Base-by-base conservation (phyloP, 148 eudicot species). In the Dianthus caryophyllus region DNA sequence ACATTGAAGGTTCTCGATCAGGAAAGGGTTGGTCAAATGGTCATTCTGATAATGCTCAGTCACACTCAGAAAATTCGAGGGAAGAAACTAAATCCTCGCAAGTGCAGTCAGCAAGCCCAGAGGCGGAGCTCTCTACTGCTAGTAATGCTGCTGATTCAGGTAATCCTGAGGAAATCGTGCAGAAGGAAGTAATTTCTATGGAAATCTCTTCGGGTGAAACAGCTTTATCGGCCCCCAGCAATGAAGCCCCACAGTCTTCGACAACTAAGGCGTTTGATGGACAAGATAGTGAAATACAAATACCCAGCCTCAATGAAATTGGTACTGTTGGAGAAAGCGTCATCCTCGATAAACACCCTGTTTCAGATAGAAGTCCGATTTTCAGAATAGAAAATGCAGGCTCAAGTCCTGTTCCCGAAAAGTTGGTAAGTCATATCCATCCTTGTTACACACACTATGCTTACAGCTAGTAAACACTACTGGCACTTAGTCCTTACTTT, bases 1-100 rank as follows among this genome's bases (percentile, higher is more conserved):
- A 80, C 68, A 86, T 94, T 77, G 99, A 88, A 86, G 84, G 88
- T 71, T 80, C 82, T 70, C 84, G 75, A 57, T 78, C 88, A 65
- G 81, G 78, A 47, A 77, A 53, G 64, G 66, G 12, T 73, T 59
- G 70, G 73, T 52, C 73, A 44, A 49, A 57, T 61, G 68, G 69
- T 76, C 79, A 75, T 27, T 53, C 59, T 69, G 85, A 75, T 69
- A 64, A 54, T 41, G 64, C 66, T 65, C 82, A 77, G 62, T 73
- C 78, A 56, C 65, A 74, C 53, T 24, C 67, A 20, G 83, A 78
- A 67, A 78, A 71, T 76, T 72, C 75, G 70, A 64, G 48, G 65
- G 86, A 84, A 70, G 84, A 84, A 64, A 64, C 72, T 66, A 69
- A 71, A 49, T 64, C 66, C 53, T 76, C 74, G 27, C 73, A 60